A percentile compares a stretch with the other conserved stretches of the same genome.
Conservation (phyloP, 176 grass and related monocot genomes). For the Eragrostis curvula region DNA sequence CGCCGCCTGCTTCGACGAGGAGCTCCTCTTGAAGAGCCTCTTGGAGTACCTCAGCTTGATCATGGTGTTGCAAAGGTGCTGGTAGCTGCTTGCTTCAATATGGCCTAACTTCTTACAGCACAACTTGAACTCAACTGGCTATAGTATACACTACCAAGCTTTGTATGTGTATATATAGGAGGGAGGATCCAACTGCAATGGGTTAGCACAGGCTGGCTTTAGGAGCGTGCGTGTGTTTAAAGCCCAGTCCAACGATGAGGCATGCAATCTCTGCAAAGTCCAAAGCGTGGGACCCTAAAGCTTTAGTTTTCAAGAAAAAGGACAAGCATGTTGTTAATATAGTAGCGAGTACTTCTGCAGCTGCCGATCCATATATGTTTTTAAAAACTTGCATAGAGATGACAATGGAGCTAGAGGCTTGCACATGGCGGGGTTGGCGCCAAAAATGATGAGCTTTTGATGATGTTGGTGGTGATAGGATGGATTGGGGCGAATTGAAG, state of each 20-base stretch:
- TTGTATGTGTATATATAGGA: slow-evolving; percentile 27
- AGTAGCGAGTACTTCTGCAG: neutral
- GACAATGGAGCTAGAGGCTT: neutral
- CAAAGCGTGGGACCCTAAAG: slow-evolving; percentile 9
- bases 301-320: neutral
- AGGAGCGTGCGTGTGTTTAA: slow-evolving; percentile 66
- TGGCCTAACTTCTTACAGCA: neutral
- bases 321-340: slow-evolving; percentile 29
- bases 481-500: neutral
- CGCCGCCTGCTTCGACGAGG: slow-evolving; percentile 48
- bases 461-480: neutral
- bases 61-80: slow-evolving; percentile 40
- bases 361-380: neutral
- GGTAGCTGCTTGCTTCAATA: neutral
- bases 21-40: slow-evolving; percentile 94
- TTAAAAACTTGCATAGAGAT: slow-evolving; percentile 3
- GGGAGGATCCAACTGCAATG: neutral
- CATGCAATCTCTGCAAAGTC: slow-evolving; percentile 48
- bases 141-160: neutral
- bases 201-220: slow-evolving; percentile 47
- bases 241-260: slow-evolving; percentile 42
- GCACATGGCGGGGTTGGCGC: slow-evolving; percentile 57
- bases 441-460: slow-evolving; percentile 39
- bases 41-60: slow-evolving; percentile 92
- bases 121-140: neutral